Percentiles rank a stretch among this genome's conserved stretches.
phyloP scores from a whole-genome alignment of 1,139 yeast genomes.

The Kodamaea alishanica region DNA sequence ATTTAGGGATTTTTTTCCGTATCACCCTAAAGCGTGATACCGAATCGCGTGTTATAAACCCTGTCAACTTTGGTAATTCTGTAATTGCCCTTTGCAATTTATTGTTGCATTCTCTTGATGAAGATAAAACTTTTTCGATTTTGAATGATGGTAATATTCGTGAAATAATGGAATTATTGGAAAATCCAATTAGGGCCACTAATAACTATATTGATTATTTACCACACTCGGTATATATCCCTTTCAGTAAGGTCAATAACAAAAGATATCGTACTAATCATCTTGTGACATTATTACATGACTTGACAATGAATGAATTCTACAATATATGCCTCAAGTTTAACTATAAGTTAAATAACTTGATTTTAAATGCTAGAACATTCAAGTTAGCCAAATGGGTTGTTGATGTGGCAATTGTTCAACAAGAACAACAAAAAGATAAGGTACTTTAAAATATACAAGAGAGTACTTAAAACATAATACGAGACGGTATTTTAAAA shows the following conservation, averaged over 20 bases:
- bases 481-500: no score
- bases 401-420: constrained; percentile 60
- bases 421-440: constrained; percentile 26
- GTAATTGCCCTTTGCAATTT: constrained; percentile 59
- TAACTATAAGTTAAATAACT: constrained; percentile 59
- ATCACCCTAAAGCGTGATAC: constrained; percentile 52
- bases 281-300: constrained; percentile 54
- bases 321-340: constrained; percentile 61
- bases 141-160: constrained; percentile 52
- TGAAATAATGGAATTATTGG: constrained; percentile 55
- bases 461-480: no score
- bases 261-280: constrained; percentile 27
- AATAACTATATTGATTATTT: constrained; percentile 34
- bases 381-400: constrained; percentile 70
- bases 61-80: constrained; percentile 59
- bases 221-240: constrained; percentile 48
- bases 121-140: constrained; percentile 51
- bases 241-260: constrained; percentile 22
- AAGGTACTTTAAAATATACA: no score
- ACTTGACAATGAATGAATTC: constrained; percentile 59
- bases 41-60: constrained; percentile 54
- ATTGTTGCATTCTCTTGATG: constrained; percentile 58
- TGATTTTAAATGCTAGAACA: constrained; percentile 58
- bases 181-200: constrained; percentile 50
- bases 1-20: constrained; percentile 46